Evolutionary conservation across 1,139 yeast genomes (phyloP), one percentile per base, ranked within the genome.

Genomic region (Lodderomyces metapsilosis): DNA sequence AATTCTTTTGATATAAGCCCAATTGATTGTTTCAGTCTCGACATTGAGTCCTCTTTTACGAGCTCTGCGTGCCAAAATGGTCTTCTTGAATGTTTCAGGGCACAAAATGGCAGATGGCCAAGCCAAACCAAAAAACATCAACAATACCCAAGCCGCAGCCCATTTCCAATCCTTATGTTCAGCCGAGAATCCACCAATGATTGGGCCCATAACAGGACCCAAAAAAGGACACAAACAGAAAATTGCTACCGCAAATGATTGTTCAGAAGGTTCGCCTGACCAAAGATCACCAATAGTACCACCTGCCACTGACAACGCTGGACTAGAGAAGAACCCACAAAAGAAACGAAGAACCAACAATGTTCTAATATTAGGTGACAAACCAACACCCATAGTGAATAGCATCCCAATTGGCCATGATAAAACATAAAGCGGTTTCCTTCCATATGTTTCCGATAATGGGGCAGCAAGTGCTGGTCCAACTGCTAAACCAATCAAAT

Each of bases 221-320:
- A 83, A 74, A 54, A 81, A 82, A 33, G 88, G 88, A 32, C 82
- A 84, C 52, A 78, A 64, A 65, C 84, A 80, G 65, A 82, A 86
- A 41, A 76, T 68, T 2, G 88, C 79, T 78, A 85, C 77, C 15
- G 92, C 91, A 13, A 82, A 53, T 12, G 87, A 84, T 56, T 80
- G 64, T 54, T 80, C 80, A 36, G 72, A 74, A n/a, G 80, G 78
- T 34, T 71, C 75, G 22, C 51, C 47, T 3, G 61, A 52, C 83
- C 88, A 84, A 34, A 84, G 64, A 62, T 89, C 97, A 44, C 84
- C 74, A 46, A 88, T 76, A 3, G 95, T 80, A 45, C 96, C 97
- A 44, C 91, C 94, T 10, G 92, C 96, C 51, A 87, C 80, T 3
- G 95, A 82, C 57, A 89, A 71, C 0, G 95, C 89, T 4, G 96